Conservation (phyloP, 176 grass and related monocot species). For the Stipa capillata region DNA sequence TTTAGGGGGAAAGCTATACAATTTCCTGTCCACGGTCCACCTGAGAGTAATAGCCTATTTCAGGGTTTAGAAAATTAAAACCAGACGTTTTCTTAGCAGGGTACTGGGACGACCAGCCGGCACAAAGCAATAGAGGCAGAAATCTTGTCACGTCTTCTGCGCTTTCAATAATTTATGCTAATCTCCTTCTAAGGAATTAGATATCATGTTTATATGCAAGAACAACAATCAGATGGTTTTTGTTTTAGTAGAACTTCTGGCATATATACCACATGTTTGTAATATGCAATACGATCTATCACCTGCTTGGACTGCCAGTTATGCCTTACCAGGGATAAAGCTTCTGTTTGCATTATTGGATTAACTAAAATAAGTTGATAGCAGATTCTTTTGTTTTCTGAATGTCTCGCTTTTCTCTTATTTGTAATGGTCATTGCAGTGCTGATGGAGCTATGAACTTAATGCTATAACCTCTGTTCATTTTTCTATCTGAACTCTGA, state of each 20-base stretch:
- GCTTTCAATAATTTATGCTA: not conserved
- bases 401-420: not conserved
- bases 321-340: not conserved
- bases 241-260: not conserved
- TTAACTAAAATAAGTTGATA: conserved; percentile 1
- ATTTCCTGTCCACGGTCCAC: not conserved
- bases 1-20: not conserved
- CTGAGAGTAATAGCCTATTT: not conserved
- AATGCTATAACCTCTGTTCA: not conserved
- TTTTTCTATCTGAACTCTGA: not conserved
- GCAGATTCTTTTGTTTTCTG: not conserved
- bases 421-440: not conserved
- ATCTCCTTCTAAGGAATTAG: not conserved
- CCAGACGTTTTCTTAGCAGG: not conserved
- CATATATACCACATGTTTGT: not conserved
- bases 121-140: not conserved
- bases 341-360: not conserved
- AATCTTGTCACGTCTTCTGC: not conserved
- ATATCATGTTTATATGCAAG: not conserved
- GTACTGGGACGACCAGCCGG: not conserved
- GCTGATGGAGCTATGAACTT: not conserved
- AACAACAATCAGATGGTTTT: not conserved
- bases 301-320: not conserved
- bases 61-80: not conserved
- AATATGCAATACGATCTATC: not conserved